phyloP scores from a whole-genome alignment of 768 basidiomycete species.

The Rhodosporidiobolus odoratus region DNA sequence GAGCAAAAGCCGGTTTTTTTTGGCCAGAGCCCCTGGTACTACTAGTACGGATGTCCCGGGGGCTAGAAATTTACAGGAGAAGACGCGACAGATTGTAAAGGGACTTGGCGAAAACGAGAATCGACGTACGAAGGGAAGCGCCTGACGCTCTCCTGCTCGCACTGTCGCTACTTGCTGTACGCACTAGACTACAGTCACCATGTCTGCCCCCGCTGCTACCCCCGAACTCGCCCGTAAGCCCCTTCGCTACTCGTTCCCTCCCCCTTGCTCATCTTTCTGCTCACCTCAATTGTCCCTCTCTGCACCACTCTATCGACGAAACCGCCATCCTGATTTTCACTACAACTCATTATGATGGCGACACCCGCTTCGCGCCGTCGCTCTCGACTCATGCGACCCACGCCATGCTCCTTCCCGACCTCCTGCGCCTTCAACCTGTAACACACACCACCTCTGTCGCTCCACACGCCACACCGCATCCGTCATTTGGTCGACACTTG shows the following conservation, averaged over 20 bases:
- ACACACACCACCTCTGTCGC: too few species aligned
- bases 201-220: conserved; percentile 11
- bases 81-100: too few species aligned
- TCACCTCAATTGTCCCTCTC: background rate
- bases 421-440: background rate
- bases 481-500: too few species aligned
- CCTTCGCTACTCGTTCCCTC: background rate
- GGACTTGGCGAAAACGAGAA: too few species aligned
- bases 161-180: background rate
- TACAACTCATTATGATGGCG: too few species aligned
- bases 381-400: too few species aligned
- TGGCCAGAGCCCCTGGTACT: too few species aligned
- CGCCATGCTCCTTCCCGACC: background rate
- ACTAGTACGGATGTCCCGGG: background rate
- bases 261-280: background rate
- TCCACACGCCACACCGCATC: too few species aligned
- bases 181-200: background rate
- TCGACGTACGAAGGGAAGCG: background rate
- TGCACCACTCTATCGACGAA: background rate
- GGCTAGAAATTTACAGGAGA: background rate
- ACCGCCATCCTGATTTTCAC: background rate
- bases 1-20: too few species aligned
- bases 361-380: background rate
- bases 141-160: background rate
- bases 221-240: conserved; percentile 15